Base-by-base conservation (phyloP, 2,329 filamentous ascomycete species). In the Paecilomyces sp. region DNA sequence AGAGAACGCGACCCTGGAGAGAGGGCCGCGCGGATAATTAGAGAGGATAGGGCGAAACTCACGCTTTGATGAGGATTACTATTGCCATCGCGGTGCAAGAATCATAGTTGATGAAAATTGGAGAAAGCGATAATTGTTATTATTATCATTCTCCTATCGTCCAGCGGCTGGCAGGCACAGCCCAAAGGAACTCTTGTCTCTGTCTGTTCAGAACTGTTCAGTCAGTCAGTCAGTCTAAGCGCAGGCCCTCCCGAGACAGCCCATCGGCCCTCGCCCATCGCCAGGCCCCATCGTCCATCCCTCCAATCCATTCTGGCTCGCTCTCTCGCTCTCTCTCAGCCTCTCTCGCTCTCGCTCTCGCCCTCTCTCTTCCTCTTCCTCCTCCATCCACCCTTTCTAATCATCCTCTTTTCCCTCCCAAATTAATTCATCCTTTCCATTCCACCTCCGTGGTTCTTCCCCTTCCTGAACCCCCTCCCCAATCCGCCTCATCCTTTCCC, bases 401-500 rank as follows among this genome's bases (percentile, higher is more conserved):
- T 47, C 13, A 47, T 47, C 36, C 36, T 47, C 18, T 47, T 18
- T 47, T 47, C n/a, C 36, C 36, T 47, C n/a, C 15, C n/a, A n/a
- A 47, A 47, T 28, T 22, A 22, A 28, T 8, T 6, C 36, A 18
- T 47, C 36, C 36, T 47, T 47, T 18, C 36, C 13, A 47, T 47
- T 18, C 36, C 13, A 47, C 15, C 36, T 59, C 31, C 31, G 31
- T 33, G 31, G 31, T 33, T 65, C 57, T 59, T 62, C 62, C 54
- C 50, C 55, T 54, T 58, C 59, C 58, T 62, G 60, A 54, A 54
- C 55, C 59, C 59, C 58, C 61, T 76, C 57, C 55, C 60, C 57
- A 58, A 58, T 60, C 59, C 11, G 11, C 31, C 31, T 33, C 60
- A 57, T 60, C 60, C 56, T 57, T 61, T 62, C 56, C 55, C 58